phyloP scores from a whole-genome alignment of 1,284 basidiomycete species.

The Moesziomyces antarcticus region DNA sequence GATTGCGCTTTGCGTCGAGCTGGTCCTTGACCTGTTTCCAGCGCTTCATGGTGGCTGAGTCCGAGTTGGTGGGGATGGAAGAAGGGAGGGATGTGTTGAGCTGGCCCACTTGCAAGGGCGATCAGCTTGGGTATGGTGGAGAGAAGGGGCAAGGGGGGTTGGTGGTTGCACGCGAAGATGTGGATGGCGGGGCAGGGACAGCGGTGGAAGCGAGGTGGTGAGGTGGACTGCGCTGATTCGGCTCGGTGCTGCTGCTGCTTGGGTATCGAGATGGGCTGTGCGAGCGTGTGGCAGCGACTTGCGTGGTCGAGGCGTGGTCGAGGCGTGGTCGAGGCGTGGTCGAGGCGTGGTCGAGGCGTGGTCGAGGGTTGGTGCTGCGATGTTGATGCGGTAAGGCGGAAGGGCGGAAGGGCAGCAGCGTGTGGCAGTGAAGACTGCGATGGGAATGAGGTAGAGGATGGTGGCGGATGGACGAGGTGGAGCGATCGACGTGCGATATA shows the following conservation, averaged over 20 bases:
- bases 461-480: background rate
- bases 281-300: background rate
- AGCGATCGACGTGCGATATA: background rate
- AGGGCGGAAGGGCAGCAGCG: no score
- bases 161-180: background rate
- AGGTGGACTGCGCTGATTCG: no score
- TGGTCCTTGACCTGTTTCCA: constrained; percentile 47
- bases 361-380: no score
- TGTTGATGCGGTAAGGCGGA: no score
- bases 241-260: background rate
- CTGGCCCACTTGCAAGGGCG: background rate
- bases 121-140: background rate
- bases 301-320: no score
- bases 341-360: no score
- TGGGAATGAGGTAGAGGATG: background rate
- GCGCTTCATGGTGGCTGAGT: constrained; percentile 21
- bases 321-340: no score
- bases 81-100: background rate
- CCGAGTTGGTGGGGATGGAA: background rate
- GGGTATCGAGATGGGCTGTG: background rate
- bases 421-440: no score
- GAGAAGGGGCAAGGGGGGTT: background rate
- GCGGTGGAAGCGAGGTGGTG: background rate
- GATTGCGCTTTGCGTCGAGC: constrained; percentile 36
- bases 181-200: background rate